These are phyloP conservation scores for Leptomonas pyrrhocoris DNA, from an alignment of 208 protist genomes.

Conservation along the genomic window DNA sequence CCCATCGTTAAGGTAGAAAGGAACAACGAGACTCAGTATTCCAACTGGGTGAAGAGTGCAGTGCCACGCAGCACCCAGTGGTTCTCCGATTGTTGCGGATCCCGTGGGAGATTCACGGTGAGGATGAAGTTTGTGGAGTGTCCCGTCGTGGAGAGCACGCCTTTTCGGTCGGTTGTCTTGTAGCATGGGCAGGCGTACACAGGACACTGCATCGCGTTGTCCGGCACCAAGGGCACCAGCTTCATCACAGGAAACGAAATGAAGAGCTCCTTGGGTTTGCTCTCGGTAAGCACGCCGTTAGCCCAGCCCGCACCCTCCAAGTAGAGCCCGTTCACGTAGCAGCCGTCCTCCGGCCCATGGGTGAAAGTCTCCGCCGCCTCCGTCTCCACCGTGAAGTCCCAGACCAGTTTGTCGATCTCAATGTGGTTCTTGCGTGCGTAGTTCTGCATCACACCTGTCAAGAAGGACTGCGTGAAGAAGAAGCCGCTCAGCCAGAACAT, in stretches of 20 bases:
- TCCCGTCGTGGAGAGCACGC: slow-evolving; percentile 96
- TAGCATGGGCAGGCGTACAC: slow-evolving; percentile 95
- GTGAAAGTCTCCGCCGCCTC: slow-evolving; percentile 37
- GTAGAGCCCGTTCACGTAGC: slow-evolving; percentile 91
- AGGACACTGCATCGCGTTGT: slow-evolving; percentile 52
- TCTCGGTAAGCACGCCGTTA: slow-evolving; percentile 80
- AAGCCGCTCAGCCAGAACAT: slow-evolving; percentile 97
- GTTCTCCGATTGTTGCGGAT: slow-evolving; percentile 57
- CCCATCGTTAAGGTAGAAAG: too few relatives aligned
- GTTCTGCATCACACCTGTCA: slow-evolving; percentile 97
- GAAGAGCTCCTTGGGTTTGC: slow-evolving; percentile 92
- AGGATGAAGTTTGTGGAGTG: slow-evolving; percentile 98
- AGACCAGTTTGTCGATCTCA: slow-evolving; percentile 96
- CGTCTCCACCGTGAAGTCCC: slow-evolving; percentile 91
- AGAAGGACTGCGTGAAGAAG: slow-evolving; percentile 98
- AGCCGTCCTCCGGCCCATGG: slow-evolving; percentile 78
- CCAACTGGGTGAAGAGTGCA: slow-evolving; percentile 90
- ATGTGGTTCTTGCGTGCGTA: slow-evolving; percentile 96
- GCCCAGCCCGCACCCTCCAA: slow-evolving; percentile 91
- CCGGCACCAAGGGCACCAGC: slow-evolving; percentile 59
- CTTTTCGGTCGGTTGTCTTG: slow-evolving; percentile 94
- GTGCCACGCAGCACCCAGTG: slow-evolving; percentile 94
- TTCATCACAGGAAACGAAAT: slow-evolving; percentile 84
- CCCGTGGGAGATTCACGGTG: slow-evolving; percentile 83
- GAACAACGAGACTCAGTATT: slow-evolving; percentile 49